Evolutionary conservation across 2,329 filamentous ascomycete species (phyloP).

Genomic region (Huntiella savannae): DNA sequence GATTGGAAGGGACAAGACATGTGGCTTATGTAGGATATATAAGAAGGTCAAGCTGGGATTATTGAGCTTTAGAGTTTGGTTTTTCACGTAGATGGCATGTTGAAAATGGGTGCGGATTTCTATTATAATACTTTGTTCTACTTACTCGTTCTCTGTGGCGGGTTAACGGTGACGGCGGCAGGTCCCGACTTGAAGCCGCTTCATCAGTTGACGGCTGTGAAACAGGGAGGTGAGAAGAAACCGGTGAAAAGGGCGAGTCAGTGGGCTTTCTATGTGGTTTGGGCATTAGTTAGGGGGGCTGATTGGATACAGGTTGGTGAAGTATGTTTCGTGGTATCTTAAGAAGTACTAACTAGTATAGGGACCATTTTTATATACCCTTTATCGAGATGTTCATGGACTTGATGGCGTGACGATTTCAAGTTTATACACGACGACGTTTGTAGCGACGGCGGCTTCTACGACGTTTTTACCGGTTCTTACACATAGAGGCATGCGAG

Average conservation of each 20-base stretch:
- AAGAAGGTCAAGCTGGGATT: too few species aligned
- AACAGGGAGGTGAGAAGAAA: background rate
- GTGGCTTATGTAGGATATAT: too few species aligned
- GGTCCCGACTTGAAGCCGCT: background rate
- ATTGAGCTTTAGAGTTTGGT: too few species aligned
- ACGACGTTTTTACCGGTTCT: slow-evolving; percentile 21
- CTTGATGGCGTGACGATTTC: slow-evolving; percentile 18
- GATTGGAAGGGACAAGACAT: too few species aligned
- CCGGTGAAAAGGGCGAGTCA: slow-evolving; percentile 13
- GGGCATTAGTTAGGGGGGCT: slow-evolving; percentile 29
- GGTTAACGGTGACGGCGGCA: slow-evolving; percentile 11
- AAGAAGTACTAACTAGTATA: slow-evolving; percentile 2
- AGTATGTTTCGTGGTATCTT: background rate
- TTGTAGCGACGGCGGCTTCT: slow-evolving; percentile 25
- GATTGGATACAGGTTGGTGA: slow-evolving; percentile 30
- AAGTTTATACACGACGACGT: slow-evolving; percentile 24
- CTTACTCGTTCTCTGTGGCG: slow-evolving; percentile 18
- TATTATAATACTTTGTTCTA: slow-evolving; percentile 19
- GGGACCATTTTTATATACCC: slow-evolving; percentile 21
- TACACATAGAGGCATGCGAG: too few species aligned
- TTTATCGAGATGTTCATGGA: slow-evolving; percentile 19
- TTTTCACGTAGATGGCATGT: too few species aligned
- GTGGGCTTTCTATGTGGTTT: slow-evolving; percentile 23
- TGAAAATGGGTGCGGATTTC: slow-evolving; percentile 15
- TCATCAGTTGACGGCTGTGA: background rate